Evolutionary conservation across 2,329 filamentous ascomycete genomes (phyloP), one percentile per base, ranked within the genome.

Genomic region (Xylaria sp.): DNA sequence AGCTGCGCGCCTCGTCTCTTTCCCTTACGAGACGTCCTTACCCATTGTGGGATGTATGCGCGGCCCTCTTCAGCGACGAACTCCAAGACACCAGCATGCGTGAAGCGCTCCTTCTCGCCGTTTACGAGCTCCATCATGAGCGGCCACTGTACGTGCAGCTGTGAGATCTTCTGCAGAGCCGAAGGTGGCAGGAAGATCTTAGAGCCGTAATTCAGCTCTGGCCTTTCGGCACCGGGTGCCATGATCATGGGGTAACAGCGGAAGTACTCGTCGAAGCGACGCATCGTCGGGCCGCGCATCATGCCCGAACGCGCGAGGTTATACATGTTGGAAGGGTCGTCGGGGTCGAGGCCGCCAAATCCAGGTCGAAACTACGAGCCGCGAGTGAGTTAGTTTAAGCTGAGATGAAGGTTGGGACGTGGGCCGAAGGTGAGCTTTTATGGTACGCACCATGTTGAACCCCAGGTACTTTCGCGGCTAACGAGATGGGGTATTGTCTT

Each of bases 121-220:
- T 98, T 99, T 76, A 93, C 92, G 73, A 99, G 86, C 87, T 99
- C 95, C 84, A 99, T 97, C 73, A 98, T 88, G 85, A 99, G 93
- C 8, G 96, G 96, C 85, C 97, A 99, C 79, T 97, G 94, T 71
- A 99, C 97, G 81, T 98, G 95, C 18, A 99, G 85, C 78, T 94
- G 89, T 18, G 96, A 98, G 75, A 99, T 92, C 82, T 98, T 99
- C 84, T 99, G 95, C 64, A 99, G 88, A 6, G 96, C 95, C 43
- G 94, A 97, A 0, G 96, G 92, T n/a, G 96, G 96, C 72, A 99
- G 90, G 79, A 99, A 93, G 76, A 99, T 95, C 85, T 99, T 99
- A 82, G 95, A 97, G 74, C 96, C 96, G 79, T 96, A 94, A 85
- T 98, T 98, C 71, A 97, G 90, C 74, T 94, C 91, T 62, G 93